Evolutionary conservation across 495 filamentous ascomycete genomes (phyloP).

Genomic region (Beverwykella pulmonaria): DNA sequence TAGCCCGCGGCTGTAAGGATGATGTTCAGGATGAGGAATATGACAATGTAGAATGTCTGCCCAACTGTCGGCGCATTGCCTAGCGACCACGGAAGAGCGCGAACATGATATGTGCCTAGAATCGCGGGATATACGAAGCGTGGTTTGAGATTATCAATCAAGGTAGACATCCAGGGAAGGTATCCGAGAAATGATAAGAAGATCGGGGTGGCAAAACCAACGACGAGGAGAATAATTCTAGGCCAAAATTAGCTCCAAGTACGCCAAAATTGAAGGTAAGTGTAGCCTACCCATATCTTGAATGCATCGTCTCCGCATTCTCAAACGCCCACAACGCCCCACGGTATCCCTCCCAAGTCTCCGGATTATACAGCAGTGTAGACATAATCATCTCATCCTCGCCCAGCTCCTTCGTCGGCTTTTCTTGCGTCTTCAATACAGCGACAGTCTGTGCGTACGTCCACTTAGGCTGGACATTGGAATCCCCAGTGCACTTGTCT

Average conservation of each 20-base stretch:
- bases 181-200: slow-evolving; percentile 13
- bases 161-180: slow-evolving; percentile 15
- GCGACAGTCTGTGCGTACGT: background rate
- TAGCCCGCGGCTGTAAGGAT: slow-evolving; percentile 46
- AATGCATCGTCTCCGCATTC: slow-evolving; percentile 14
- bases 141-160: slow-evolving; percentile 22
- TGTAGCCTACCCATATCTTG: slow-evolving; percentile 7
- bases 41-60: slow-evolving; percentile 48
- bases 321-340: slow-evolving; percentile 10
- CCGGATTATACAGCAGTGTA: background rate
- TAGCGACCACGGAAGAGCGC: slow-evolving; percentile 36
- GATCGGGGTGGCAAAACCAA: slow-evolving; percentile 22
- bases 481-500: slow-evolving; percentile 11
- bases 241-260: background rate
- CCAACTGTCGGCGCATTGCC: slow-evolving; percentile 50
- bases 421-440: background rate
- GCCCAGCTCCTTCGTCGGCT: slow-evolving; percentile 7
- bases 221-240: slow-evolving; percentile 15
- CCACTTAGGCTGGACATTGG: slow-evolving; percentile 11
- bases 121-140: slow-evolving; percentile 21
- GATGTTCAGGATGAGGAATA: slow-evolving; percentile 50
- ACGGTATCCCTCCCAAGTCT: slow-evolving; percentile 3
- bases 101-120: slow-evolving; percentile 44
- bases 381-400: slow-evolving; percentile 16
- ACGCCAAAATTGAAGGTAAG: background rate